Percentiles rank a stretch among this genome's conserved stretches.
These are phyloP conservation scores for Firmiana major DNA, from an alignment of 345 rosid species.

Conservation along the genomic window DNA sequence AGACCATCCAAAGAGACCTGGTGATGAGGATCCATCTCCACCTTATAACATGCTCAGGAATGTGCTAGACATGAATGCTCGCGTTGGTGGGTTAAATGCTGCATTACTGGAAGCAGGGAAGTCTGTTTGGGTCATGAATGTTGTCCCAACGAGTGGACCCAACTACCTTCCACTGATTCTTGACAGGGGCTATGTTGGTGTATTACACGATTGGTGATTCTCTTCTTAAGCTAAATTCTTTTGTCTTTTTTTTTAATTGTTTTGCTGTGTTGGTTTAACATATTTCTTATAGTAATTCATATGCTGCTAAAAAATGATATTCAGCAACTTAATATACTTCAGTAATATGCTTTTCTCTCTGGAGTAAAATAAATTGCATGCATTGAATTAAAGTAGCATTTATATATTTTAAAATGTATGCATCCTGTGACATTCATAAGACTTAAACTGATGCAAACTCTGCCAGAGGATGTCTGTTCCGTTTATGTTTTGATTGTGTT, in stretches of 20 bases:
- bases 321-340: neutral
- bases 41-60: conserved; percentile 97
- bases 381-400: neutral
- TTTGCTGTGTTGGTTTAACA: neutral
- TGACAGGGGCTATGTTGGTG: conserved; percentile 94
- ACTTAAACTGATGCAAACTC: neutral
- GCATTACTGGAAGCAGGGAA: conserved; percentile 78
- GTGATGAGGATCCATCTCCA: conserved; percentile 96
- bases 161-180: conserved; percentile 84
- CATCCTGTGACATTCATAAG: neutral
- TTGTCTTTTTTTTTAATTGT: neutral
- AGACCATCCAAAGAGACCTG: conserved; percentile 99
- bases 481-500: neutral
- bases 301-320: neutral
- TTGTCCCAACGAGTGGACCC: conserved; percentile 76
- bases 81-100: conserved; percentile 80
- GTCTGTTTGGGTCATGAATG: conserved; percentile 98
- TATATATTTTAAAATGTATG: neutral
- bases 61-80: conserved; percentile 96
- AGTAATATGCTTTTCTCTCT: neutral
- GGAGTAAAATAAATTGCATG: neutral
- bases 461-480: neutral
- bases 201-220: conserved; percentile 85
- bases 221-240: neutral
- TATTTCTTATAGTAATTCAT: neutral